These are phyloP conservation scores for Mikania micrantha DNA, from an alignment of 129 eudicot genomes.

Conservation along the genomic window DNA sequence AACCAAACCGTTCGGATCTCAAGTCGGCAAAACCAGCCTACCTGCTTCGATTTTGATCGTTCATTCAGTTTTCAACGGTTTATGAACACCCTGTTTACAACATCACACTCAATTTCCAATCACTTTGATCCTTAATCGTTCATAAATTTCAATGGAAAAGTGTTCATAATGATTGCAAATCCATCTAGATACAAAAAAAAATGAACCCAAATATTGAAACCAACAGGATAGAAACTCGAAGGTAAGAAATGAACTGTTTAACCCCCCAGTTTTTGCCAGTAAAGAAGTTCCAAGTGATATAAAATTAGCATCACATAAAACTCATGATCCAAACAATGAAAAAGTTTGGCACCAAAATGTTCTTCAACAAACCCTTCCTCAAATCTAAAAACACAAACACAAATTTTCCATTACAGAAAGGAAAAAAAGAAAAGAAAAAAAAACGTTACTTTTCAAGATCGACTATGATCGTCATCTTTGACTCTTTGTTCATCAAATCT, in stretches of 20 bases:
- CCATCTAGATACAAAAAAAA: too few relatives aligned
- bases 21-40: too few relatives aligned
- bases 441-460: constrained; percentile 16
- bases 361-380: constrained; percentile 22
- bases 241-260: neutral
- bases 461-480: constrained; percentile 20
- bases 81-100: too few relatives aligned
- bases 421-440: neutral
- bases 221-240: neutral
- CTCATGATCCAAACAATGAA: constrained; percentile 27
- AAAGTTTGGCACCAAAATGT: constrained; percentile 18
- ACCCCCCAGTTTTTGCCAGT: too few relatives aligned
- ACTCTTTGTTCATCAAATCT: constrained; percentile 13
- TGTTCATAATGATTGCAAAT: neutral
- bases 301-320: constrained; percentile 25
- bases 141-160: too few relatives aligned
- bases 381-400: constrained; percentile 26
- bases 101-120: too few relatives aligned
- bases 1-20: too few relatives aligned
- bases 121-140: too few relatives aligned
- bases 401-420: constrained; percentile 8
- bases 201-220: too few relatives aligned
- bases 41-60: too few relatives aligned
- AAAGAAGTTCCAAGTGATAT: constrained; percentile 1
- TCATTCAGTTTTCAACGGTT: too few relatives aligned